Evolutionary conservation across 2,329 filamentous ascomycete genomes (phyloP), one percentile per base, ranked within the genome.

Genomic region (Aspergillus niger): DNA sequence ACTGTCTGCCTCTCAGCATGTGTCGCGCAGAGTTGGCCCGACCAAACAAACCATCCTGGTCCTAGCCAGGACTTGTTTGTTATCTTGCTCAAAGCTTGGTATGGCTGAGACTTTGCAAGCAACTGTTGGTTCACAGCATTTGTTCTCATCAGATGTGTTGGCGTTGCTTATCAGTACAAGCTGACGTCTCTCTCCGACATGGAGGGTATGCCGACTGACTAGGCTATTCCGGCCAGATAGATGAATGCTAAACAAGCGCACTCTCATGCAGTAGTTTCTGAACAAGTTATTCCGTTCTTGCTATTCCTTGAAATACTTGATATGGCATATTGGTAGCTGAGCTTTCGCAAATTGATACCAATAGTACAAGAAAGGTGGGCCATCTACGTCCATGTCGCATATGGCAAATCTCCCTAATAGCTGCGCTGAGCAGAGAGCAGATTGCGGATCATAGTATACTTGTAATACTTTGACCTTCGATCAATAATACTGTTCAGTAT

Each of bases 11-110:
- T 17, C 15, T 22, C 44, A 30, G 44, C 15, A 17, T n/a, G 13
- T 50, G 47, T 50, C 8, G 26, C 26, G 47, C 47, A 17, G 47
- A 50, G 26, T 13, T 17, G 47, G 26, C n/a, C 17, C 20, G 44
- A 24, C 15, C 47, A 28, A 30, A 5, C 3, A 30, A 17, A 50
- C 47, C 3, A 32, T 30, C 26, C 47, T 49, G 47, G 47, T 49
- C 47, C 30, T 22, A 20, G 39, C 28, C 52, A 55, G 17, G 36
- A 32, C n/a, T 38, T 63, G 58, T 59, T 59, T 56, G 61, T 30
- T 63, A 55, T 60, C 55, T 55, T 43, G 17, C 13, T 50, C n/a
- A 48, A 60, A 60, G 50, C 44, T 60, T 60, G 48, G 48, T 58
- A 43, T 52, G 52, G 48, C n/a, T 5, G 28, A 20, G 26, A 11